A percentile compares a stretch with the other conserved stretches of the same genome.
Conservation (phyloP, 805 yeast genomes). For the Metschnikowia peoriensis region DNA sequence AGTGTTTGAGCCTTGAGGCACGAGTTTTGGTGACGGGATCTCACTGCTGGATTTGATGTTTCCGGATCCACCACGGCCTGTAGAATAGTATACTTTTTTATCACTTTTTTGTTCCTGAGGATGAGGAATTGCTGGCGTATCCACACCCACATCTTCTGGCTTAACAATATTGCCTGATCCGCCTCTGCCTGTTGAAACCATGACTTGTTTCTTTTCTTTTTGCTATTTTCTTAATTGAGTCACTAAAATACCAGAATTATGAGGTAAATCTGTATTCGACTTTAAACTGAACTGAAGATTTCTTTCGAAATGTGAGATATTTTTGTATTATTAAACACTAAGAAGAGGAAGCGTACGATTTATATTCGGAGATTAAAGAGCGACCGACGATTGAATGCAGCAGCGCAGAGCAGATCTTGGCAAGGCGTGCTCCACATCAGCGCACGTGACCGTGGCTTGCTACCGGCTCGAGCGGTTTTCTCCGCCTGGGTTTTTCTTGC, state of each 20-base stretch:
- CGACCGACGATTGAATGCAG: neutral
- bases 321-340: neutral
- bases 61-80: constrained; percentile 82
- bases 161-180: constrained; percentile 37
- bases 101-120: constrained; percentile 20
- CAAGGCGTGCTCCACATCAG: neutral
- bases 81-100: constrained; percentile 47
- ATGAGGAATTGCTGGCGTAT: constrained; percentile 6
- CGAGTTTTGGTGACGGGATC: constrained; percentile 53
- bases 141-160: constrained; percentile 10
- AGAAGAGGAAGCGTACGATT: neutral
- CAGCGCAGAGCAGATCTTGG: constrained; percentile 1
- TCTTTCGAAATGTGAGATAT: neutral
- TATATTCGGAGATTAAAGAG: neutral
- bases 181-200: constrained; percentile 37
- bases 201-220: neutral
- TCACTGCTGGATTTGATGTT: constrained; percentile 49
- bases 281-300: neutral
- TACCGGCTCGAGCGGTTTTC: neutral
- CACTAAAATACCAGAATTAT: too few relatives aligned
- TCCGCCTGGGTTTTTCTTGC: neutral
- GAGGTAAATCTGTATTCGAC: too few relatives aligned
- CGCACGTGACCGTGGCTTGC: constrained; percentile 9
- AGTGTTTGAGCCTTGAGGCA: constrained; percentile 58
- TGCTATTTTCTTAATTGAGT: neutral